These are phyloP conservation scores for Cladosporium sp. DNA, from an alignment of 2,329 filamentous ascomycete genomes.

Conservation along the genomic window DNA sequence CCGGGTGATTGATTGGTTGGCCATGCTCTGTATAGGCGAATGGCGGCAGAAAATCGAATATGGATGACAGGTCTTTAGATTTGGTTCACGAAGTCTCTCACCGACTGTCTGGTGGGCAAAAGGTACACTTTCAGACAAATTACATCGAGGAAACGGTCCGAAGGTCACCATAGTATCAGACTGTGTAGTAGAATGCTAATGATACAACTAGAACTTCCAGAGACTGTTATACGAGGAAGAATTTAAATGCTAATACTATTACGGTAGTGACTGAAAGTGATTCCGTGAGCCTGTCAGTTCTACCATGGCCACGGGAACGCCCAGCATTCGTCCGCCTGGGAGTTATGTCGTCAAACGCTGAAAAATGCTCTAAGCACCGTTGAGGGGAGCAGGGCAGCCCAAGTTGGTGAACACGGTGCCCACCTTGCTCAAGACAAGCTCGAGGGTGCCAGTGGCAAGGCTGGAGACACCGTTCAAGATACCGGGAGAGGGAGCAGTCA, in stretches of 20 bases:
- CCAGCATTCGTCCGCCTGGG: background rate
- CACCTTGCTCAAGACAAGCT: slow-evolving; percentile 32
- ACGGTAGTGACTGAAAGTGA: background rate
- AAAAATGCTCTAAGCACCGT: slow-evolving; percentile 5
- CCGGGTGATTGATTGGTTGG: background rate
- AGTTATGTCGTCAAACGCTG: background rate
- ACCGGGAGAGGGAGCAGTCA: slow-evolving; percentile 38
- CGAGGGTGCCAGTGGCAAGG: slow-evolving; percentile 34
- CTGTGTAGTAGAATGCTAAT: too few species aligned
- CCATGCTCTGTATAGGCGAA: too few species aligned
- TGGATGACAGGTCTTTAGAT: too few species aligned
- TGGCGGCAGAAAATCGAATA: background rate
- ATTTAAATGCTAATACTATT: background rate
- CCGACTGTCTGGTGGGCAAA: too few species aligned
- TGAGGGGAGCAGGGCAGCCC: slow-evolving; percentile 37
- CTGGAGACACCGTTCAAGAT: slow-evolving; percentile 36
- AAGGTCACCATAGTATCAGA: too few species aligned
- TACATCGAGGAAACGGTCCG: too few species aligned
- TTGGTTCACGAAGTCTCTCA: background rate
- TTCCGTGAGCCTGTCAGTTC: background rate
- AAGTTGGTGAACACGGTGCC: slow-evolving; percentile 32
- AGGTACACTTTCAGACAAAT: too few species aligned
- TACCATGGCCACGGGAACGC: background rate
- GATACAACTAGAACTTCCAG: background rate
- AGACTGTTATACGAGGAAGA: background rate